Evolutionary conservation across 768 basidiomycete species (phyloP).

Genomic region (Dioszegia aurantiaca): DNA sequence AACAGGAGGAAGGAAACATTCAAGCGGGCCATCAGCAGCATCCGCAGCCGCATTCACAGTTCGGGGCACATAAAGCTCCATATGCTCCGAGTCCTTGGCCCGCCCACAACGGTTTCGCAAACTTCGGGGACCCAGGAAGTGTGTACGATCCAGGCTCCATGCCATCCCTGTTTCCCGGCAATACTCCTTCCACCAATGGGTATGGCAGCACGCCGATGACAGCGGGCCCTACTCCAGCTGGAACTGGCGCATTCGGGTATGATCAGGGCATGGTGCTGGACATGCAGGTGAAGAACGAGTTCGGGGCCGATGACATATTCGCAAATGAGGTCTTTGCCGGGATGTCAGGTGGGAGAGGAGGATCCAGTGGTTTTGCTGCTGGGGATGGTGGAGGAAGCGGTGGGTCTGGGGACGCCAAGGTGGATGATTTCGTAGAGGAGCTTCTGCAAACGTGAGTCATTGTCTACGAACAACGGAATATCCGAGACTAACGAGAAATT

Average conservation of each 20-base stretch:
- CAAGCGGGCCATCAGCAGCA: neutral
- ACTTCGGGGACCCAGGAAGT: neutral
- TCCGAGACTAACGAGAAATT: neutral
- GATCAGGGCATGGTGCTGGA: neutral
- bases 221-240: neutral
- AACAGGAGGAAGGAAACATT: conserved; percentile 7
- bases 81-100: too few relatives aligned
- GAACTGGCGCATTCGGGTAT: neutral
- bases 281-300: conserved; percentile 2
- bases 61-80: neutral
- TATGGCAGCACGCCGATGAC: too few relatives aligned
- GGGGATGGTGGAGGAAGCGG: neutral
- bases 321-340: neutral
- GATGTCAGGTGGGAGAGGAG: conserved; percentile 4
- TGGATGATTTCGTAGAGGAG: conserved; percentile 13
- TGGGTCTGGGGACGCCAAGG: neutral
- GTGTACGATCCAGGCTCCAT: neutral
- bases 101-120: neutral
- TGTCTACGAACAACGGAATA: too few relatives aligned
- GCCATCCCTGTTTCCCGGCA: too few relatives aligned
- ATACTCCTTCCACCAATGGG: too few relatives aligned
- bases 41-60: neutral
- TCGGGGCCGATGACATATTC: neutral
- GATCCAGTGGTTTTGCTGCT: conserved; percentile 2
- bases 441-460: conserved; percentile 26